These are phyloP conservation scores for Rostrohypoxylon terebratum DNA, from an alignment of 495 filamentous ascomycete species.

Conservation along the genomic window DNA sequence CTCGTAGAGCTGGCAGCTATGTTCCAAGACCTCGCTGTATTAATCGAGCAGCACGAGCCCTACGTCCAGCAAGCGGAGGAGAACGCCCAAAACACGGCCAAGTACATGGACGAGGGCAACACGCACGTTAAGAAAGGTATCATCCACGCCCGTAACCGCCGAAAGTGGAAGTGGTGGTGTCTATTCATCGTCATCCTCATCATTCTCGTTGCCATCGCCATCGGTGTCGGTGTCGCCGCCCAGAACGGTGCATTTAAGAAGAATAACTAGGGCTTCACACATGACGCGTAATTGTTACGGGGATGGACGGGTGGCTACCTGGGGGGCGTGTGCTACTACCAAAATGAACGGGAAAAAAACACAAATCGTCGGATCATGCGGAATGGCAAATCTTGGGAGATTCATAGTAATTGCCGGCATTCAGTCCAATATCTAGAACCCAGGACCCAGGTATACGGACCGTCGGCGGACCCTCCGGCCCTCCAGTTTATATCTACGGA, in stretches of 20 bases:
- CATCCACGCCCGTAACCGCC: constrained; percentile 64
- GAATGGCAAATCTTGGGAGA: constrained; percentile 27
- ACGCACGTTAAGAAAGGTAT: constrained; percentile 71
- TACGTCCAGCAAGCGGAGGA: constrained; percentile 65
- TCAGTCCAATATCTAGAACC: constrained; percentile 30
- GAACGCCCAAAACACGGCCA: constrained; percentile 66
- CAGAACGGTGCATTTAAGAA: constrained; percentile 26
- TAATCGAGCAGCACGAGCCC: constrained; percentile 72
- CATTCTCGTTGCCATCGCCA: constrained; percentile 59
- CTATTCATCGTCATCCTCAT: constrained; percentile 69
- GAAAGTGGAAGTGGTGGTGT: constrained; percentile 80
- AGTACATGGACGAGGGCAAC: constrained; percentile 70
- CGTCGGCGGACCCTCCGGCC: constrained; percentile 23
- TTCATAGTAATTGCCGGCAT: constrained; percentile 36
- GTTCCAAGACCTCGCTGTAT: constrained; percentile 74
- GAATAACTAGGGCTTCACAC: neutral
- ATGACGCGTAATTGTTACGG: neutral
- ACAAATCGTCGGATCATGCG: constrained; percentile 10
- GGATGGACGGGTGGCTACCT: neutral
- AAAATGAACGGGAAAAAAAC: neutral
- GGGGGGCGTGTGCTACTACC: neutral
- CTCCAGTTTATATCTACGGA: constrained; percentile 5
- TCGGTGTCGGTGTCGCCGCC: constrained; percentile 57
- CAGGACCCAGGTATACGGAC: constrained; percentile 1
- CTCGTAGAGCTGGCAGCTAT: constrained; percentile 72